Evolutionary conservation across 139 green algal species (phyloP).

Genomic region (Closterium sp.): DNA sequence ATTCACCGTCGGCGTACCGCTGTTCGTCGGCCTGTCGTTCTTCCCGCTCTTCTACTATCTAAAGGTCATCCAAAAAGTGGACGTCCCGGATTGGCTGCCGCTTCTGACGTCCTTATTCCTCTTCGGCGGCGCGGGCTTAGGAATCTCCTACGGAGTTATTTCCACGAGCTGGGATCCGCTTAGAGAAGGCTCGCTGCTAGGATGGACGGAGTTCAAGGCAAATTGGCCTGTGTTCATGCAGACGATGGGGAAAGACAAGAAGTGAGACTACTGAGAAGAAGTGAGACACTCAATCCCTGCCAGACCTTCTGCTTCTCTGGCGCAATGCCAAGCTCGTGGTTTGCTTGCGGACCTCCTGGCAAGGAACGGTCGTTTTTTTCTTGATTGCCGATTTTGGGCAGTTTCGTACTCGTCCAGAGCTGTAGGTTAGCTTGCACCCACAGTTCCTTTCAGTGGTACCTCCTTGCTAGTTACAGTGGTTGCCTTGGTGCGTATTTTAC

Average conservation of each 20-base stretch:
- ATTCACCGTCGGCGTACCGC: slow-evolving; percentile 40
- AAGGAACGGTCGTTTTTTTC: too few relatives aligned
- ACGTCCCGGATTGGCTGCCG: slow-evolving; percentile 48
- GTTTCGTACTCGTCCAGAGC: background rate
- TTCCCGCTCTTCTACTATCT: slow-evolving; percentile 55
- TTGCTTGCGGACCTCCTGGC: background rate
- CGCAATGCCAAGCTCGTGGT: background rate
- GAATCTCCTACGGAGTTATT: slow-evolving; percentile 49
- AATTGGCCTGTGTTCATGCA: slow-evolving; percentile 43
- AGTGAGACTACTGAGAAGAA: slow-evolving; percentile 37
- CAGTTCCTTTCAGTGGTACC: background rate
- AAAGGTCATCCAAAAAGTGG: slow-evolving; percentile 53
- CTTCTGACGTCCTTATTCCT: slow-evolving; percentile 22
- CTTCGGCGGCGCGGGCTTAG: slow-evolving; percentile 40
- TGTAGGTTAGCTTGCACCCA: too few relatives aligned
- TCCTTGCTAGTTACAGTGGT: too few relatives aligned
- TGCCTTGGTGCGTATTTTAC: background rate
- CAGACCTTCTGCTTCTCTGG: background rate
- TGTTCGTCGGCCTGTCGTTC: slow-evolving; percentile 44
- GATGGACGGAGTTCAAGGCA: slow-evolving; percentile 41
- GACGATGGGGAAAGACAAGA: slow-evolving; percentile 41
- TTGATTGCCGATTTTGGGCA: background rate
- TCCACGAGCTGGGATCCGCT: slow-evolving; percentile 47
- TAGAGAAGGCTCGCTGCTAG: slow-evolving; percentile 29
- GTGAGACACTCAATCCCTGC: background rate